These are phyloP conservation scores for Trichoderma sp. DNA, from an alignment of 2,329 filamentous ascomycete genomes.

Conservation along the genomic window DNA sequence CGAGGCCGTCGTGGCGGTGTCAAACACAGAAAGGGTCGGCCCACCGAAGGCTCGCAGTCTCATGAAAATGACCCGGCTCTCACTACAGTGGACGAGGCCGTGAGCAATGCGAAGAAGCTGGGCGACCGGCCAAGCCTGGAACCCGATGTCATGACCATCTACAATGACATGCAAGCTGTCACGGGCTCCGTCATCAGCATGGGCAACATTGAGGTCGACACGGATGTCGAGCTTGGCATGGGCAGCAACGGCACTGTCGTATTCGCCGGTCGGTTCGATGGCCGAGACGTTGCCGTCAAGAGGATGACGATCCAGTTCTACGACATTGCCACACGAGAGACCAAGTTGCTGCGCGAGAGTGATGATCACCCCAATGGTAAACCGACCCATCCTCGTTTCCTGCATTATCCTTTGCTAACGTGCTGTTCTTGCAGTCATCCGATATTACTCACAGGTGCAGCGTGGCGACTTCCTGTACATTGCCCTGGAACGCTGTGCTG, in stretches of 20 bases:
- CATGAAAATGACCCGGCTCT: constrained; percentile 50
- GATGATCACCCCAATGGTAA: constrained; percentile 87
- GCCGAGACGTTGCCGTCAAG: constrained; percentile 91
- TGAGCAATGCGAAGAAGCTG: constrained; percentile 61
- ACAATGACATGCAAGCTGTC: constrained; percentile 61
- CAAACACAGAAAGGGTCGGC: constrained; percentile 63
- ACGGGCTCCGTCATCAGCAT: constrained; percentile 63
- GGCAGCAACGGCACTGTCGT: constrained; percentile 98
- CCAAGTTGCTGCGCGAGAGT: constrained; percentile 84
- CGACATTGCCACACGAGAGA: constrained; percentile 93
- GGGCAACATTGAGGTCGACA: constrained; percentile 65
- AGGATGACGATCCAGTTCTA: constrained; percentile 96
- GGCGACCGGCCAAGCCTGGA: constrained; percentile 58
- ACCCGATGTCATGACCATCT: constrained; percentile 62
- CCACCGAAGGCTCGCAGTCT: constrained; percentile 55
- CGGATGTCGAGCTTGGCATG: constrained; percentile 66
- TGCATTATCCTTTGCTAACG: not conserved
- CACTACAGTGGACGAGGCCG: constrained; percentile 62
- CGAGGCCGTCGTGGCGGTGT: constrained; percentile 72
- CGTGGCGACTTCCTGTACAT: constrained; percentile 94
- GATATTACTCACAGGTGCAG: constrained; percentile 90
- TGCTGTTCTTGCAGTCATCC: constrained; percentile 65
- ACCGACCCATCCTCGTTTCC: constrained; percentile 25
- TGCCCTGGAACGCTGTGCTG: constrained; percentile 89
- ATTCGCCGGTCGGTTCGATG: constrained; percentile 92